Evolutionary conservation across 139 green algal species (phyloP).

Genomic region (Chlamydomonas schloesseri): DNA sequence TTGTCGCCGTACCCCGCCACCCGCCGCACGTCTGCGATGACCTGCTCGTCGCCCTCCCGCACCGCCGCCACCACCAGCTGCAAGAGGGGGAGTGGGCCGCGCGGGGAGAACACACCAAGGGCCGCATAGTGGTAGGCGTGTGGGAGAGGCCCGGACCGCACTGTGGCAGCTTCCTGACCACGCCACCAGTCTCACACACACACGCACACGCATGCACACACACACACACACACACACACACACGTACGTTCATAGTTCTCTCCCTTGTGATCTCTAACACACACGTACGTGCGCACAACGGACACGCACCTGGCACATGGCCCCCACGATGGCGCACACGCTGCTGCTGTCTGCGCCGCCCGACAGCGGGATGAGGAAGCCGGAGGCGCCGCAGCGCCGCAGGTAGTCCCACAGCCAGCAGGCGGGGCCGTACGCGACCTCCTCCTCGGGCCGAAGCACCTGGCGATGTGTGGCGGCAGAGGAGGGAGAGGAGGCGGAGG

Average conservation of each 20-base stretch:
- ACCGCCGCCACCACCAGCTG: conserved; percentile 71
- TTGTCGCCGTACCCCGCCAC: conserved; percentile 72
- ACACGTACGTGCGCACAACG: neutral
- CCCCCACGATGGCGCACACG: conserved; percentile 92
- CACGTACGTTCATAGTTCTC: too few relatives aligned
- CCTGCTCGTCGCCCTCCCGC: conserved; percentile 71
- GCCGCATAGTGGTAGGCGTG: too few relatives aligned
- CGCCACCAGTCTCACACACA: too few relatives aligned
- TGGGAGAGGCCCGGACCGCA: too few relatives aligned
- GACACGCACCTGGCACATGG: conserved; percentile 93
- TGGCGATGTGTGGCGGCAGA: neutral
- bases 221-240: too few relatives aligned
- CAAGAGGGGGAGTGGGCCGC: neutral
- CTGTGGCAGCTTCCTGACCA: too few relatives aligned
- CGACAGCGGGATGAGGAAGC: conserved; percentile 95
- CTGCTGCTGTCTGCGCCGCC: conserved; percentile 50
- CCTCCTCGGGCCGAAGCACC: conserved; percentile 80
- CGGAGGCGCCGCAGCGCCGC: conserved; percentile 78
- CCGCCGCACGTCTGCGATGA: conserved; percentile 78
- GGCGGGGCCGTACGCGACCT: conserved; percentile 95
- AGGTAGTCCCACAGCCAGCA: conserved; percentile 99
- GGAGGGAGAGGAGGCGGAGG: neutral
- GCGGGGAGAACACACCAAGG: too few relatives aligned
- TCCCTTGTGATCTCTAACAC: too few relatives aligned
- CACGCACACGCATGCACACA: too few relatives aligned